Evolutionary conservation across 768 basidiomycete species (phyloP).

Genomic region (Clathrus columnatus): DNA sequence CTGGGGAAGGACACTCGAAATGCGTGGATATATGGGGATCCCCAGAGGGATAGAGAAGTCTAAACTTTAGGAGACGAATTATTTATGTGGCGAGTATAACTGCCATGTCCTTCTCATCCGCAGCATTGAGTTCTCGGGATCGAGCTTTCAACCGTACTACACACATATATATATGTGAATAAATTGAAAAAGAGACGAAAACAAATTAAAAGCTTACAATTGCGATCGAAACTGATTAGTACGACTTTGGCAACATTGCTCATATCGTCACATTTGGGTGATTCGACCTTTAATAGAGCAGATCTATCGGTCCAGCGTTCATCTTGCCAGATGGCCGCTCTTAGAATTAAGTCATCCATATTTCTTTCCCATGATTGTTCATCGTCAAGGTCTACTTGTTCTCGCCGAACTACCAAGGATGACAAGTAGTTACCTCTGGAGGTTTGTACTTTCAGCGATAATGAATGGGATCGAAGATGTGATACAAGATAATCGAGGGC

Average conservation of each 20-base stretch:
- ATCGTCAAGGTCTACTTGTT: slow-evolving; percentile 66
- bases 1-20: too few relatives aligned
- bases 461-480: slow-evolving; percentile 63
- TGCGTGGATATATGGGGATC: too few relatives aligned
- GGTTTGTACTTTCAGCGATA: slow-evolving; percentile 88
- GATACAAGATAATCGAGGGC: slow-evolving; percentile 71
- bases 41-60: too few relatives aligned
- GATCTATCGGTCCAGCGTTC: slow-evolving; percentile 89
- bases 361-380: slow-evolving; percentile 48
- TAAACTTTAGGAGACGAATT: background rate
- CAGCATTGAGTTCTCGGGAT: slow-evolving; percentile 75
- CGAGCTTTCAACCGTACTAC: slow-evolving; percentile 86
- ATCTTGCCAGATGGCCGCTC: slow-evolving; percentile 87
- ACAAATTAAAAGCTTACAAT: slow-evolving; percentile 47
- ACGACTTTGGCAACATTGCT: slow-evolving; percentile 67
- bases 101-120: slow-evolving; percentile 79
- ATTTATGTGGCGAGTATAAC: slow-evolving; percentile 38
- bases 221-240: slow-evolving; percentile 84
- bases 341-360: slow-evolving; percentile 94
- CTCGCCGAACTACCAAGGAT: slow-evolving; percentile 72
- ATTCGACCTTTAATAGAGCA: slow-evolving; percentile 45
- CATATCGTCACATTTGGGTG: slow-evolving; percentile 21
- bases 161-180: slow-evolving; percentile 12
- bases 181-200: background rate
- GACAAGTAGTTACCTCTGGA: slow-evolving; percentile 89